A percentile compares a stretch with the other conserved stretches of the same genome.
Evolutionary conservation across 306 rosid genomes (phyloP).

Genomic region (Acacia crassicarpa): DNA sequence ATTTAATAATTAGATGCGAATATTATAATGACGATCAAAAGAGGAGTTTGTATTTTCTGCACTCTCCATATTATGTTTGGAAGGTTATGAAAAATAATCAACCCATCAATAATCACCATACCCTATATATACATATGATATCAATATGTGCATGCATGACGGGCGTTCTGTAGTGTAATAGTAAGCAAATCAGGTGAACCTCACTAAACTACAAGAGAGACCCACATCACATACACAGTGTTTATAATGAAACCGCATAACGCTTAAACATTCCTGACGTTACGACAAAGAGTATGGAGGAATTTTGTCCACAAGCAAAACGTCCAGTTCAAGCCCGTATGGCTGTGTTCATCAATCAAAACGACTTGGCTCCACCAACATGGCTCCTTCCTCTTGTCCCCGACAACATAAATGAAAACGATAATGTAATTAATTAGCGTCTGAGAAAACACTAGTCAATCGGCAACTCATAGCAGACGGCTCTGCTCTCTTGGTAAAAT

Average conservation of each 20-base stretch:
- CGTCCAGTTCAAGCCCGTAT: constrained; percentile 45
- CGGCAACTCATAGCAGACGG: constrained; percentile 23
- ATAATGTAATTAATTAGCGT: constrained; percentile 45
- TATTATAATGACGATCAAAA: not conserved
- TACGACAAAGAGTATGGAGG: constrained; percentile 14
- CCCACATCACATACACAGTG: not conserved
- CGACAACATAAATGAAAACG: constrained; percentile 28
- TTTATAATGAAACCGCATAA: not conserved
- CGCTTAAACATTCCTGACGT: not conserved
- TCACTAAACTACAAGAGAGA: not conserved
- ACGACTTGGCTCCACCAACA: constrained; percentile 49
- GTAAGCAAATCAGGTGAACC: not conserved
- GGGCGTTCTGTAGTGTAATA: not conserved
- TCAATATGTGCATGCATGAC: not conserved
- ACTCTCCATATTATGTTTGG: not conserved
- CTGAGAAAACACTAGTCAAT: constrained; percentile 28
- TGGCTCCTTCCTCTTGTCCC: constrained; percentile 68
- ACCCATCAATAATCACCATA: not conserved
- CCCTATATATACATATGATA: not conserved
- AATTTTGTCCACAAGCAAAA: constrained; percentile 46
- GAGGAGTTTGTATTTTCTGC: not conserved
- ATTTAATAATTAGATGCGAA: not conserved
- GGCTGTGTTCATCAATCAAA: constrained; percentile 26
- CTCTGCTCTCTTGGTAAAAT: constrained; percentile 16
- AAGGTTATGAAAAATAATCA: not conserved